Conservation (phyloP, 2,329 filamentous ascomycete genomes). For the Beauveria caledonica region DNA sequence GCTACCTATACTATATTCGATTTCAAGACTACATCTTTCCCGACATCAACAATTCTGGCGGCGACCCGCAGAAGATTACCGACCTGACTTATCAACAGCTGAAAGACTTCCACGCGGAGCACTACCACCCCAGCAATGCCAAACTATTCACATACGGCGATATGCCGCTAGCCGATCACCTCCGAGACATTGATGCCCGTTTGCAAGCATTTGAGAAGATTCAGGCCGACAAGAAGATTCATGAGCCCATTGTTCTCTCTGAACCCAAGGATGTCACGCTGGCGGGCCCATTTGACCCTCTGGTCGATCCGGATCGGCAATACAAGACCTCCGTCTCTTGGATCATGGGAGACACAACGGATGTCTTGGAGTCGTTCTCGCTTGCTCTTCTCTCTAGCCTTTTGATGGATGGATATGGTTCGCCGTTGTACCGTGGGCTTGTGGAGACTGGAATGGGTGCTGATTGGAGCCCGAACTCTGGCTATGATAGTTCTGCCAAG, state of each 20-base stretch:
- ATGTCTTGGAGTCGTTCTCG: slow-evolving; percentile 84
- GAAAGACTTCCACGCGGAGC: slow-evolving; percentile 77
- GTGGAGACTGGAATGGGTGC: slow-evolving; percentile 86
- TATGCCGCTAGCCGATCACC: slow-evolving; percentile 74
- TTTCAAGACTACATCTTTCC: slow-evolving; percentile 95
- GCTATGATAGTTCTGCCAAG: slow-evolving; percentile 73
- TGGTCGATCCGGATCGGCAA: slow-evolving; percentile 79
- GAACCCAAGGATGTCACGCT: slow-evolving; percentile 65
- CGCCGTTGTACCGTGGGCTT: slow-evolving; percentile 79
- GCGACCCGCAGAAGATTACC: slow-evolving; percentile 93
- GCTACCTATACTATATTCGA: slow-evolving; percentile 90
- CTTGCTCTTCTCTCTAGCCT: slow-evolving; percentile 74
- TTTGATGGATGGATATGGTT: slow-evolving; percentile 89
- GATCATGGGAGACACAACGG: slow-evolving; percentile 74
- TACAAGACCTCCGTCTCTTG: slow-evolving; percentile 92
- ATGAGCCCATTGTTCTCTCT: slow-evolving; percentile 63
- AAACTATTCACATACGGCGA: slow-evolving; percentile 95
- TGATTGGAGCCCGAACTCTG: slow-evolving; percentile 91
- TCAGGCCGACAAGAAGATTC: slow-evolving; percentile 62
- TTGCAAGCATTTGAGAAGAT: slow-evolving; percentile 67
- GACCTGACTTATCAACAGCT: slow-evolving; percentile 89
- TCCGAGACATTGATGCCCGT: slow-evolving; percentile 68
- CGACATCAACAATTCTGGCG: slow-evolving; percentile 90
- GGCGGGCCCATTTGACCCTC: slow-evolving; percentile 73
- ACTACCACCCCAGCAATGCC: slow-evolving; percentile 96